A percentile compares a stretch with the other conserved stretches of the same genome.
These are phyloP conservation scores for Aspergillus caelatus DNA, from an alignment of 2,329 filamentous ascomycete species.

Conservation along the genomic window DNA sequence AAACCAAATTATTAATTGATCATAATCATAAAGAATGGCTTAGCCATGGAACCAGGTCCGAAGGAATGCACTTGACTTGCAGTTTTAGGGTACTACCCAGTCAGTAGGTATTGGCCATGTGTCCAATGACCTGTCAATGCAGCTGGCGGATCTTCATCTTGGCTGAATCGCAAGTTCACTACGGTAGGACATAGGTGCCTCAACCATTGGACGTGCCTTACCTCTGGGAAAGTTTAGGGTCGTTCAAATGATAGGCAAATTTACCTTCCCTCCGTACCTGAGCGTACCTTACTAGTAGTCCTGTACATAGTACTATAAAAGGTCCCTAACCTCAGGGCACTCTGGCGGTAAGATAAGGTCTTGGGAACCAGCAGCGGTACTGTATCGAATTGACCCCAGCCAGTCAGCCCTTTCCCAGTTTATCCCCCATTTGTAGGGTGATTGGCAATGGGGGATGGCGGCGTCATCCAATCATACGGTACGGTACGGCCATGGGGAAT, in stretches of 20 bases:
- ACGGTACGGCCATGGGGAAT: conserved; percentile 18
- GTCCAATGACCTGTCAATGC: conserved; percentile 6
- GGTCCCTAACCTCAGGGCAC: neutral
- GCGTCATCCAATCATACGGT: conserved; percentile 10
- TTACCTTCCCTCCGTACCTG: neutral
- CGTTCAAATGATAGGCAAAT: neutral
- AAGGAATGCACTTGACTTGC: conserved; percentile 2
- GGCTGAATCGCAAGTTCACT: neutral
- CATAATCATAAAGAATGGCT: neutral
- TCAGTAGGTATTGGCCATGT: conserved; percentile 6
- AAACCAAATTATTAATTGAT: no score
- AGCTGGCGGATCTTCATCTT: neutral
- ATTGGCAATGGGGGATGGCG: neutral
- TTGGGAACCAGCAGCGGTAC: neutral
- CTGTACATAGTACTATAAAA: neutral
- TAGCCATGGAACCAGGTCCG: neutral
- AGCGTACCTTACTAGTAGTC: neutral
- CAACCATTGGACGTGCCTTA: neutral
- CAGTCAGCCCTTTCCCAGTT: neutral
- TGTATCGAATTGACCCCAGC: neutral
- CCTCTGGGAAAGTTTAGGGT: neutral
- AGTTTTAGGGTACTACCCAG: conserved; percentile 2
- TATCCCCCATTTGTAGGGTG: neutral
- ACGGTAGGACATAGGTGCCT: neutral
- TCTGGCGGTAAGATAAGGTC: conserved; percentile 4